Conservation (phyloP, 768 basidiomycete species). For the Agaricus subrufescens region DNA sequence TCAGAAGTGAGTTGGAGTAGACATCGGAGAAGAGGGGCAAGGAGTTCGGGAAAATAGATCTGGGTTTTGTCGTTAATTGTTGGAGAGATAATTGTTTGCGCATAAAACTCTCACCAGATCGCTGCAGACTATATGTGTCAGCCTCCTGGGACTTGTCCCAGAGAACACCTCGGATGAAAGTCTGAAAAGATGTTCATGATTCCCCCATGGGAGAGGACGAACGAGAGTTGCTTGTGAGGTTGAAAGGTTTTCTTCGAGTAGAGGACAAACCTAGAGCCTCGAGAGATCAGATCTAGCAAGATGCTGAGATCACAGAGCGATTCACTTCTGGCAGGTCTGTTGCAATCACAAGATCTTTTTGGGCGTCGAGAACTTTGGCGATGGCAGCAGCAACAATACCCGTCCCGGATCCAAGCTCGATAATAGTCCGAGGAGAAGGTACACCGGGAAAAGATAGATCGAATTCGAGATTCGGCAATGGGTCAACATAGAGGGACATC, state of each 20-base stretch:
- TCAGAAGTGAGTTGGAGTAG: constrained; percentile 68
- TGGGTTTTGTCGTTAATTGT: constrained; percentile 22
- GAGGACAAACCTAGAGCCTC: constrained; percentile 36
- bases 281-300: background rate
- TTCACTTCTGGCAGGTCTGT: constrained; percentile 80
- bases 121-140: constrained; percentile 77
- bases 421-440: constrained; percentile 27
- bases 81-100: background rate
- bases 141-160: constrained; percentile 8
- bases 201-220: constrained; percentile 71
- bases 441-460: constrained; percentile 46
- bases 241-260: constrained; percentile 36
- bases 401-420: constrained; percentile 82
- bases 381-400: constrained; percentile 52
- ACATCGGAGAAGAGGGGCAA: constrained; percentile 71
- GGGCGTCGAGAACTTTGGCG: constrained; percentile 27
- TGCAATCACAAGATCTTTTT: constrained; percentile 44
- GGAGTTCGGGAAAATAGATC: constrained; percentile 84
- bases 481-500: constrained; percentile 50
- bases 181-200: constrained; percentile 31
- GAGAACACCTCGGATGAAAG: constrained; percentile 36
- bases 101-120: constrained; percentile 60
- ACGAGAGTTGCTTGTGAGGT: constrained; percentile 23
- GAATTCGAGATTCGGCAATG: constrained; percentile 34
- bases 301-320: background rate